Evolutionary conservation across 2,329 filamentous ascomycete species (phyloP).

Genomic region (Pseudopyrenochaeta lycopersici): DNA sequence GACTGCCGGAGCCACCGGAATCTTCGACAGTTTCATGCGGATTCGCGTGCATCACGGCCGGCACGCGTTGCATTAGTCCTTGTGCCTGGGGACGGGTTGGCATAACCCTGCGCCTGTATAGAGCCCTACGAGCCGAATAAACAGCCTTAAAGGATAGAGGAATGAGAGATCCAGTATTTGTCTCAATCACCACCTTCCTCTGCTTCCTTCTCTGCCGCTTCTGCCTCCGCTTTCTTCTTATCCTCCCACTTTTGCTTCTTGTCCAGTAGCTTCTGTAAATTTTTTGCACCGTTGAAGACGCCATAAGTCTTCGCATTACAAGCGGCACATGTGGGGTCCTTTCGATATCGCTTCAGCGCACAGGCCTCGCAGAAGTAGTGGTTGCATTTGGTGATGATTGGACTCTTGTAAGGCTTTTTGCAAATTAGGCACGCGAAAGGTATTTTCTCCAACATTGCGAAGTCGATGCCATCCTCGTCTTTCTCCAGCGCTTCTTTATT

Average conservation of each 20-base stretch:
- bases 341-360: slow-evolving; percentile 84
- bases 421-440: slow-evolving; percentile 92
- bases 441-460: slow-evolving; percentile 80
- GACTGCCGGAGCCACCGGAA: too few relatives aligned
- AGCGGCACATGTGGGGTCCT: slow-evolving; percentile 84
- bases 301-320: slow-evolving; percentile 87
- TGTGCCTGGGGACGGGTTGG: too few relatives aligned
- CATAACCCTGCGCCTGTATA: too few relatives aligned
- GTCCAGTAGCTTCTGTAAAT: slow-evolving; percentile 80
- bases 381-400: slow-evolving; percentile 87
- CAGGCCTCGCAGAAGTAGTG: slow-evolving; percentile 97
- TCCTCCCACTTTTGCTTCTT: slow-evolving; percentile 71
- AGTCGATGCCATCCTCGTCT: slow-evolving; percentile 67
- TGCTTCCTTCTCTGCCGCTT: slow-evolving; percentile 52
- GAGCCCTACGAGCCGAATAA: too few relatives aligned
- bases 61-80: too few relatives aligned
- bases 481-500: slow-evolving; percentile 56
- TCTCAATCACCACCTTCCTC: slow-evolving; percentile 28
- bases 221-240: slow-evolving; percentile 65
- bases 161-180: background rate
- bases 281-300: slow-evolving; percentile 88
- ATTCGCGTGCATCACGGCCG: too few relatives aligned
- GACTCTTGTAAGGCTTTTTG: slow-evolving; percentile 77
- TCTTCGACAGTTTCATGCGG: too few relatives aligned
- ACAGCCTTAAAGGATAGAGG: too few relatives aligned